These are phyloP conservation scores for Rhododendron ferrugineum DNA, from an alignment of 148 eudicot genomes.

Conservation along the genomic window DNA sequence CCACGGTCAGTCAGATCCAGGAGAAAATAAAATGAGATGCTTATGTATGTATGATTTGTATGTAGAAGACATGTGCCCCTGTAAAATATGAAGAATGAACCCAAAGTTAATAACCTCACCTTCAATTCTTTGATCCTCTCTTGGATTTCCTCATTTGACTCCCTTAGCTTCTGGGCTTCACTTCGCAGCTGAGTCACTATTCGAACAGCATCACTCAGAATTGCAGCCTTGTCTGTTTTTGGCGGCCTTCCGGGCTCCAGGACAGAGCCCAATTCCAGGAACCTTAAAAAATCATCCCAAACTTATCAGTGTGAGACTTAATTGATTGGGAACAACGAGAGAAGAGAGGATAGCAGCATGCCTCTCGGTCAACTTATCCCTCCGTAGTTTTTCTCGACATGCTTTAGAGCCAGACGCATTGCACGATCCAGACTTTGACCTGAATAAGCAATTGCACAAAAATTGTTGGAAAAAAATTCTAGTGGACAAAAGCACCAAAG, in stretches of 20 bases:
- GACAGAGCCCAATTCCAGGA: slow-evolving; percentile 44
- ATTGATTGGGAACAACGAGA: too few relatives aligned
- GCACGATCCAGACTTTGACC: slow-evolving; percentile 31
- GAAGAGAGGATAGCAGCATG: slow-evolving; percentile 7
- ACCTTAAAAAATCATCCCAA: slow-evolving; percentile 26
- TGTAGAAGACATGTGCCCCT: background rate
- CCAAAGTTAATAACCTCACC: slow-evolving; percentile 20
- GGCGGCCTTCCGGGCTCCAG: slow-evolving; percentile 59
- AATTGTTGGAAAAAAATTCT: background rate
- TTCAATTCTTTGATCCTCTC: slow-evolving; percentile 55
- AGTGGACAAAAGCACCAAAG: background rate
- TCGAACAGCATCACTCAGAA: slow-evolving; percentile 52
- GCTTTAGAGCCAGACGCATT: slow-evolving; percentile 37
- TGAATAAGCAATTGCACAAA: background rate
- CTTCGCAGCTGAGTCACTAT: slow-evolving; percentile 45
- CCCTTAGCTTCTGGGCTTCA: slow-evolving; percentile 51
- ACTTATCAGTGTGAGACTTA: background rate
- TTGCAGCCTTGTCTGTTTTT: slow-evolving; percentile 51
- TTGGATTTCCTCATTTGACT: slow-evolving; percentile 31
- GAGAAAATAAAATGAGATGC: background rate
- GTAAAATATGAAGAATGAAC: background rate
- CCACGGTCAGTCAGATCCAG: background rate
- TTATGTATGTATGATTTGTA: background rate
- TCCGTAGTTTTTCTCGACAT: slow-evolving; percentile 45
- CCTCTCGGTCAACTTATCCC: slow-evolving; percentile 41